These are phyloP conservation scores for Ceratocystiopsis minuta DNA, from an alignment of 2,329 filamentous ascomycete species.

Conservation along the genomic window DNA sequence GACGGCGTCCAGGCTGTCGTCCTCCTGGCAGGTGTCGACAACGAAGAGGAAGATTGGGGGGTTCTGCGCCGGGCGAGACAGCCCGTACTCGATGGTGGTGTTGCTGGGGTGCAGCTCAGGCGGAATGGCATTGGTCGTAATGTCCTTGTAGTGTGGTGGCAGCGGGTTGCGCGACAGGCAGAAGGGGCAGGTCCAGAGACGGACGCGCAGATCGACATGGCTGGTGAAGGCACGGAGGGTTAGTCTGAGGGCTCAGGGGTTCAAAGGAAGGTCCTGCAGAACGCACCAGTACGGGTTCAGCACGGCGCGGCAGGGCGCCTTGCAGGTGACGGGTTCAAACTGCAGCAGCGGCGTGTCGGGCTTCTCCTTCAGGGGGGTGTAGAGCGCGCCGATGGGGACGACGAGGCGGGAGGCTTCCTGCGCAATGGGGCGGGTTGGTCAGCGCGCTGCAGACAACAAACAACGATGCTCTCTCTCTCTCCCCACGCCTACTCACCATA, in stretches of 20 bases:
- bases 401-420: constrained; percentile 88
- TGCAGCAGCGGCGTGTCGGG: constrained; percentile 73
- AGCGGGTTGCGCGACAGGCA: constrained; percentile 70
- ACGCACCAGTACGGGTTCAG: constrained; percentile 90
- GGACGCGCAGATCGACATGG: constrained; percentile 67
- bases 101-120: constrained; percentile 67
- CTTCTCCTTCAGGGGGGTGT: constrained; percentile 92
- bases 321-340: constrained; percentile 95
- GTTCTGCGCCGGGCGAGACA: constrained; percentile 66
- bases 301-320: constrained; percentile 84
- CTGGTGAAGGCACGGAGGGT: constrained; percentile 22
- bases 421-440: neutral
- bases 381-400: constrained; percentile 88
- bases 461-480: neutral
- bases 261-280: too few relatives aligned
- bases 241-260: too few relatives aligned
- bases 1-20: constrained; percentile 64
- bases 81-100: constrained; percentile 78
- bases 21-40: constrained; percentile 76
- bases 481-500: constrained; percentile 46
- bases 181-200: constrained; percentile 80
- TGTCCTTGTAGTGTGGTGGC: constrained; percentile 78
- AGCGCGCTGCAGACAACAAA: neutral
- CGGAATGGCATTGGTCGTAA: constrained; percentile 64
- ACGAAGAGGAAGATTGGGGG: constrained; percentile 78